Percentiles rank a stretch among this genome's conserved stretches.
phyloP scores from a whole-genome alignment of 345 rosid species.

The Citrus cavaleriei region DNA sequence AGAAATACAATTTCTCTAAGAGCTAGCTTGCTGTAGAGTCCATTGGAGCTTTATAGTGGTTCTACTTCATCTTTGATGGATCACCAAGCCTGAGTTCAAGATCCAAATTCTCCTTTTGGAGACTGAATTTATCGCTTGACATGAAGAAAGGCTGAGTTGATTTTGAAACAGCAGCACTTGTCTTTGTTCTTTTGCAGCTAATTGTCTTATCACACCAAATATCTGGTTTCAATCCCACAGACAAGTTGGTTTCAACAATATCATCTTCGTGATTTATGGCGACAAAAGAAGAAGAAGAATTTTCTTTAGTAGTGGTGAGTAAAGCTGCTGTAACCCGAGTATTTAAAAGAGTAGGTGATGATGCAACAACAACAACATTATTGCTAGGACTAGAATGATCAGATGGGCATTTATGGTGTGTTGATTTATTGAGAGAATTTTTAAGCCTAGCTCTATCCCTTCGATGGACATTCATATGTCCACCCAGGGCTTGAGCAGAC shows the following conservation, averaged over 20 bases:
- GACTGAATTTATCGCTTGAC: conserved; percentile 19
- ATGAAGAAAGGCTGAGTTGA: conserved; percentile 21
- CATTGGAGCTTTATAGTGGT: too few relatives aligned
- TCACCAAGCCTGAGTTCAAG: conserved; percentile 91
- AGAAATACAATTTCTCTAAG: neutral
- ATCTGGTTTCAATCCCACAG: conserved; percentile 26
- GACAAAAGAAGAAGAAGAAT: conserved; percentile 2
- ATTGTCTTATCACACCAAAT: conserved; percentile 11
- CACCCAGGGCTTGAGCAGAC: conserved; percentile 82
- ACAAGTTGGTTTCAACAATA: conserved; percentile 26
- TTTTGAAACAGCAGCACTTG: conserved; percentile 5
- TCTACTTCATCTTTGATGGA: conserved; percentile 48
- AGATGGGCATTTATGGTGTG: conserved; percentile 10
- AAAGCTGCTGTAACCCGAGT: conserved; percentile 34
- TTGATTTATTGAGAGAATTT: conserved; percentile 25
- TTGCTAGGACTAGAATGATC: conserved; percentile 10
- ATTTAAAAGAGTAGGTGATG: conserved; percentile 8
- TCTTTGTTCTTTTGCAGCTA: conserved; percentile 34
- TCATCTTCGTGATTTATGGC: neutral
- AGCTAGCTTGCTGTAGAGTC: too few relatives aligned
- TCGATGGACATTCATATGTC: conserved; percentile 78
- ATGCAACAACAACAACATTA: neutral
- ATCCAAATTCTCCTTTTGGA: conserved; percentile 56
- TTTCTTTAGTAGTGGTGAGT: conserved; percentile 12
- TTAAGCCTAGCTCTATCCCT: conserved; percentile 68